These are phyloP conservation scores for Arthrinium puccinioides DNA, from an alignment of 2,329 filamentous ascomycete species.

Conservation along the genomic window DNA sequence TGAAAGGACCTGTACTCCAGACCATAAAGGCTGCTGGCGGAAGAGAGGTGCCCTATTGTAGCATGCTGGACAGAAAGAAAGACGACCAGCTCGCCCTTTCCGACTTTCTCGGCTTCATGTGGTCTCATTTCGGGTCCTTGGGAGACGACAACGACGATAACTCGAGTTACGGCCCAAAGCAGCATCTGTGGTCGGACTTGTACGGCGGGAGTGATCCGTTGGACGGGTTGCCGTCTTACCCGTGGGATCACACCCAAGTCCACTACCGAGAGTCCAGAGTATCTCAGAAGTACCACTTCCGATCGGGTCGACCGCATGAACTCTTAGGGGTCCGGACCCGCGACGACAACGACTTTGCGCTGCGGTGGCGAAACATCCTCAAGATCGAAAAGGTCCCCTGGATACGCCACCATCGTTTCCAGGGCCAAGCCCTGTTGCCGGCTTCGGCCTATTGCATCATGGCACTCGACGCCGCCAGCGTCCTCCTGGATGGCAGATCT, in stretches of 20 bases:
- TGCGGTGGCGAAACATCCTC: conserved; percentile 35
- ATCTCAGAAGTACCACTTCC: conserved; percentile 29
- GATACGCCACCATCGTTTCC: conserved; percentile 32
- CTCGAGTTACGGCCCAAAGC: conserved; percentile 7
- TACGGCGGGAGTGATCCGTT: no score
- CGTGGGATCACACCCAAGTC: conserved; percentile 37
- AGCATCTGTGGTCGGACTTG: no score
- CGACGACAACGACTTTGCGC: conserved; percentile 25
- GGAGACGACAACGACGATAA: no score
- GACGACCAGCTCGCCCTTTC: conserved; percentile 15
- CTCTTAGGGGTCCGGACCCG: conserved; percentile 28
- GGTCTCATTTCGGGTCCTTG: conserved; percentile 18
- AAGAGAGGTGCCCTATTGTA: conserved; percentile 12
- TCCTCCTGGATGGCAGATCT: conserved; percentile 12
- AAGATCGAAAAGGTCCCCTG: conserved; percentile 30
- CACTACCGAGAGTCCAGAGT: conserved; percentile 37
- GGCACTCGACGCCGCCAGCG: conserved; percentile 34
- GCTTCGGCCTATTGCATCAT: conserved; percentile 40
- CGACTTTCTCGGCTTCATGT: conserved; percentile 18
- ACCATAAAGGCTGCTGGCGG: conserved; percentile 11
- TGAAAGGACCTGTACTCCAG: conserved; percentile 18
- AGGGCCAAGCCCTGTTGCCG: conserved; percentile 35
- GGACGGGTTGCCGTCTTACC: conserved; percentile 31
- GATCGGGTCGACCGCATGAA: conserved; percentile 22
- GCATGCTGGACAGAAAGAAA: conserved; percentile 14